phyloP scores from a whole-genome alignment of 495 filamentous ascomycete genomes.

The Penicillium egyptiacum region DNA sequence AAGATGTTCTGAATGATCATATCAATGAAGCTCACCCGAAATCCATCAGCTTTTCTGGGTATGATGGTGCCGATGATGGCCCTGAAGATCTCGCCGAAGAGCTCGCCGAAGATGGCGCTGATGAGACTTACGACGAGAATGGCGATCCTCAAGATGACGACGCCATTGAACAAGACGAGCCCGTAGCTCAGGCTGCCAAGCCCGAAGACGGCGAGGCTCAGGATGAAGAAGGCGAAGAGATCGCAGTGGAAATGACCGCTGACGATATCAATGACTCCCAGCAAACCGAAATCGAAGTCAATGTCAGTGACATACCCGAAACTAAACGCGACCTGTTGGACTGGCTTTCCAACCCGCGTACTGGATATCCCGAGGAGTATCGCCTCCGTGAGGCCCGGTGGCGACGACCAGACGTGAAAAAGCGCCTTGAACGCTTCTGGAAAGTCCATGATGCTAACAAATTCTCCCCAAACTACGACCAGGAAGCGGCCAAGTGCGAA shows the following conservation, averaged over 20 bases:
- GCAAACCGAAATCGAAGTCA: not conserved
- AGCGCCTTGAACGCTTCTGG: conserved; percentile 60
- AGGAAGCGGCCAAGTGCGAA: conserved; percentile 28
- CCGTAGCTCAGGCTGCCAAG: not conserved
- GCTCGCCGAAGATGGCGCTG: conserved; percentile 19
- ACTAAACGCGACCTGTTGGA: conserved; percentile 22
- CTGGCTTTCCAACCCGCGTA: conserved; percentile 34
- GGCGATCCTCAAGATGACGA: conserved; percentile 27
- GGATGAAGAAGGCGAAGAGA: conserved; percentile 19
- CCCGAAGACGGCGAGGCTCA: conserved; percentile 18
- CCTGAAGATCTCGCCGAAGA: conserved; percentile 22
- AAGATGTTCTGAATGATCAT: conserved; percentile 36
- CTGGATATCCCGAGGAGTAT: conserved; percentile 24
- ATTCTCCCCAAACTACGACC: conserved; percentile 44
- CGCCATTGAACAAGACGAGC: conserved; percentile 22
- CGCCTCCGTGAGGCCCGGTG: conserved; percentile 21
- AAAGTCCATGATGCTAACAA: conserved; percentile 53
- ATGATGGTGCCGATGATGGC: conserved; percentile 29
- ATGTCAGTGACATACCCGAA: not conserved
- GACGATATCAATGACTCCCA: conserved; percentile 16
- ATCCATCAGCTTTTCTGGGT: conserved; percentile 24
- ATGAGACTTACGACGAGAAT: conserved; percentile 21
- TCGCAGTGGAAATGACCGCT: conserved; percentile 6
- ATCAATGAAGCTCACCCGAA: conserved; percentile 37
- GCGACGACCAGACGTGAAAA: conserved; percentile 42